These are phyloP conservation scores for Biscogniauxia sp. DNA, from an alignment of 2,329 filamentous ascomycete genomes.

Conservation along the genomic window DNA sequence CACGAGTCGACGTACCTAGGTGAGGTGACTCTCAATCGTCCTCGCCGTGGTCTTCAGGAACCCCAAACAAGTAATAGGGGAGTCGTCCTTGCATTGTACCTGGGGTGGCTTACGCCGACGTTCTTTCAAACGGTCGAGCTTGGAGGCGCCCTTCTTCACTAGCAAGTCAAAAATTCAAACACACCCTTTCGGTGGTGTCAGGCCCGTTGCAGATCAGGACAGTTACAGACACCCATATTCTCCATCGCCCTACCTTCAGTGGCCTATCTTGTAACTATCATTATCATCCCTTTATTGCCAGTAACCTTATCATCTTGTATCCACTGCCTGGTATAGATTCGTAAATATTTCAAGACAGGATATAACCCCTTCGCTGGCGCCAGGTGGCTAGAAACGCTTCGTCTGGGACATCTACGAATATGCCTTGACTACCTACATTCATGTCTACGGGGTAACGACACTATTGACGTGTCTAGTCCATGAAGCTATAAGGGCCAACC, in stretches of 20 bases:
- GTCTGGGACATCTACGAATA: not conserved
- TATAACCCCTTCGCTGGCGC: not conserved
- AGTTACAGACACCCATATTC: not conserved
- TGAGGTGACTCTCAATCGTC: not conserved
- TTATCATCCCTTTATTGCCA: conserved; percentile 9
- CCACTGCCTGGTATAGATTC: not conserved
- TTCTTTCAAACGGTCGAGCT: conserved; percentile 7
- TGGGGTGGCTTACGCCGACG: conserved; percentile 23
- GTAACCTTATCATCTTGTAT: not conserved
- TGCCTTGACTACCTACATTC: not conserved
- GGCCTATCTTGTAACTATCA: not conserved
- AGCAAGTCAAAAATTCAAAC: not conserved
- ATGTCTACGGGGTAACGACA: not conserved
- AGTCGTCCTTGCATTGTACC: conserved; percentile 18
- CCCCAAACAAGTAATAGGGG: not conserved
- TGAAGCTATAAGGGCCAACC: not conserved
- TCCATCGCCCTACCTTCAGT: not conserved
- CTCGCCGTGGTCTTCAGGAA: not conserved
- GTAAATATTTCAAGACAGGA: not conserved
- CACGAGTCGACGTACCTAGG: not conserved
- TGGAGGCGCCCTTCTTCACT: conserved; percentile 4
- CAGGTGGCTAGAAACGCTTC: too few species aligned
- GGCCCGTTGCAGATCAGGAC: conserved; percentile 4
- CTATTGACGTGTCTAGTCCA: not conserved
- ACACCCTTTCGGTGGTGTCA: conserved; percentile 10